A percentile compares a stretch with the other conserved stretches of the same genome.
These are phyloP conservation scores for Termitomyces sp. DNA, from an alignment of 768 basidiomycete species.

Conservation along the genomic window DNA sequence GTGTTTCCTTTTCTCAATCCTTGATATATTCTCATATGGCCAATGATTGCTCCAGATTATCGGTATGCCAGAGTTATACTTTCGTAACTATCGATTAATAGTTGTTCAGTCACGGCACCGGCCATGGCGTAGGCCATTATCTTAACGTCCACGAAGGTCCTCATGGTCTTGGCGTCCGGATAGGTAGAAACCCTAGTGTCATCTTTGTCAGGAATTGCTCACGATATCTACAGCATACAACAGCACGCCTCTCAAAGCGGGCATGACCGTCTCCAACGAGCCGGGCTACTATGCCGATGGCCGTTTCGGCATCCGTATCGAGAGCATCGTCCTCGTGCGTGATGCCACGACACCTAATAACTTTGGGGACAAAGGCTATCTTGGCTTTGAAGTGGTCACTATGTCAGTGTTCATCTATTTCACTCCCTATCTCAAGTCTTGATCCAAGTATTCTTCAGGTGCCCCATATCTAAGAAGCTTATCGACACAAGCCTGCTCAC, in stretches of 20 bases:
- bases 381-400: constrained; percentile 83
- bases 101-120: constrained; percentile 73
- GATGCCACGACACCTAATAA: constrained; percentile 65
- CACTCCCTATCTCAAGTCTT: not conserved
- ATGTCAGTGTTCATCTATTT: constrained; percentile 46
- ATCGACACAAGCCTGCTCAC: constrained; percentile 61
- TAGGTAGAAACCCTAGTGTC: constrained; percentile 24
- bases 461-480: constrained; percentile 85
- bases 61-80: constrained; percentile 28
- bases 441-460: constrained; percentile 34
- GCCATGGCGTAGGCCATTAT: constrained; percentile 93
- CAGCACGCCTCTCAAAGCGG: constrained; percentile 64
- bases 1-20: constrained; percentile 11
- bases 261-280: constrained; percentile 93
- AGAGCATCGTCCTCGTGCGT: constrained; percentile 80
- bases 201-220: not conserved
- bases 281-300: constrained; percentile 94
- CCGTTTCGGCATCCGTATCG: constrained; percentile 87
- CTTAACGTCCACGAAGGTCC: constrained; percentile 92
- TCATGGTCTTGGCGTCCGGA: constrained; percentile 59
- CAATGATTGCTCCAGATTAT: constrained; percentile 39
- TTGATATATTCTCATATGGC: not conserved
- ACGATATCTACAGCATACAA: constrained; percentile 48
- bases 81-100: not conserved
- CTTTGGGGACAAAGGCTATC: constrained; percentile 82